These are phyloP conservation scores for Phaeosphaeria sp. DNA, from an alignment of 2,329 filamentous ascomycete species.

Conservation along the genomic window DNA sequence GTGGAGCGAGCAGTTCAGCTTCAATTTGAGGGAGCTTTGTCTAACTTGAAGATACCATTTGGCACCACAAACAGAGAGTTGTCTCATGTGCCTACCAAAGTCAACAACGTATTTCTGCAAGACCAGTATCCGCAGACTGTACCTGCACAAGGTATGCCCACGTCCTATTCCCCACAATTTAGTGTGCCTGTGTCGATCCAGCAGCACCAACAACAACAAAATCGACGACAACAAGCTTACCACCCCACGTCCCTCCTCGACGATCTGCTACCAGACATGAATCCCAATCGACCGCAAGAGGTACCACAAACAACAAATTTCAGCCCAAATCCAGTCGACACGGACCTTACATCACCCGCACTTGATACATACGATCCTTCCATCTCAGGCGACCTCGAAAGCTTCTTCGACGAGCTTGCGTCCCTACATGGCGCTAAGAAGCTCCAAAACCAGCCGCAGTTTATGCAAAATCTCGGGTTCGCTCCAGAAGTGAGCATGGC, in stretches of 20 bases:
- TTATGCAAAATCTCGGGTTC: constrained; percentile 71
- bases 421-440: constrained; percentile 62
- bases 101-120: constrained; percentile 2
- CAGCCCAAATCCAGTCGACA: constrained; percentile 12
- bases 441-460: constrained; percentile 64
- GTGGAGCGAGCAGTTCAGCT: constrained; percentile 18
- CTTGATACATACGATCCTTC: constrained; percentile 38
- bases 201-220: constrained; percentile 5
- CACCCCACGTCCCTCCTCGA: constrained; percentile 21
- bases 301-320: constrained; percentile 3
- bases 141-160: not conserved
- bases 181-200: not conserved
- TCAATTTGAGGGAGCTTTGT: constrained; percentile 18
- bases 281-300: constrained; percentile 6
- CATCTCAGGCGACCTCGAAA: constrained; percentile 53
- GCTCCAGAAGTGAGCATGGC: constrained; percentile 66
- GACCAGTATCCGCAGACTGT: not conserved
- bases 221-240: constrained; percentile 6
- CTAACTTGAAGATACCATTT: constrained; percentile 15
- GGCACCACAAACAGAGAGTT: not conserved
- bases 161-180: constrained; percentile 1
- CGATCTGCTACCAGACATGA: constrained; percentile 31
- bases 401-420: constrained; percentile 64
- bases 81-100: not conserved
- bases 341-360: constrained; percentile 8